phyloP scores from a whole-genome alignment of 176 grass and related monocot genomes.

The Eragrostis nindensis region DNA sequence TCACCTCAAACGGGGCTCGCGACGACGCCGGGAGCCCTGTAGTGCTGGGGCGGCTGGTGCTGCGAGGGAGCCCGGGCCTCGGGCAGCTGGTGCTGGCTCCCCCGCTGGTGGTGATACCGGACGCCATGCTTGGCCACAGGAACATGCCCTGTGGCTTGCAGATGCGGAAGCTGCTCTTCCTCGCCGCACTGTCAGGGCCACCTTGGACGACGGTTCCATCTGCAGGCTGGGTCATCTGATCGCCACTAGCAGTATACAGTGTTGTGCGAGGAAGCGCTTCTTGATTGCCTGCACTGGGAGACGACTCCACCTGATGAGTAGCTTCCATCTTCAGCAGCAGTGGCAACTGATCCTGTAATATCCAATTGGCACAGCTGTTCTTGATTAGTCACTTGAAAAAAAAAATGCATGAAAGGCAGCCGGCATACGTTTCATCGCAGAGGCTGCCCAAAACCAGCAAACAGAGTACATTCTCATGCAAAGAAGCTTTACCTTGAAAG shows the following conservation, averaged over 20 bases:
- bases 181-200: conserved; percentile 31
- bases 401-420: neutral
- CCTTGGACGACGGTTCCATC: conserved; percentile 27
- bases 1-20: conserved; percentile 29
- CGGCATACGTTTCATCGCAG: neutral
- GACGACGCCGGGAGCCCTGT: conserved; percentile 1
- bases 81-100: conserved; percentile 25
- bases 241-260: conserved; percentile 9
- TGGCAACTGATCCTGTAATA: conserved; percentile 59
- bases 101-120: conserved; percentile 40
- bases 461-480: conserved; percentile 14
- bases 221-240: conserved; percentile 15
- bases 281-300: conserved; percentile 13
- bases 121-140: conserved; percentile 71
- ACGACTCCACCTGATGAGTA: conserved; percentile 18
- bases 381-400: neutral
- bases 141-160: conserved; percentile 72
- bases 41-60: conserved; percentile 40
- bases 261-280: neutral
- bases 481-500: conserved; percentile 59
- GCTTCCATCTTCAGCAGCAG: conserved; percentile 31
- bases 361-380: neutral
- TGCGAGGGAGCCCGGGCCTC: conserved; percentile 8
- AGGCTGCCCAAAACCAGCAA: conserved; percentile 8
- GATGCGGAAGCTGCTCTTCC: conserved; percentile 71